Evolutionary conservation across 345 rosid genomes (phyloP), one percentile per base, ranked within the genome.

Genomic region (Syzygium jambos): DNA sequence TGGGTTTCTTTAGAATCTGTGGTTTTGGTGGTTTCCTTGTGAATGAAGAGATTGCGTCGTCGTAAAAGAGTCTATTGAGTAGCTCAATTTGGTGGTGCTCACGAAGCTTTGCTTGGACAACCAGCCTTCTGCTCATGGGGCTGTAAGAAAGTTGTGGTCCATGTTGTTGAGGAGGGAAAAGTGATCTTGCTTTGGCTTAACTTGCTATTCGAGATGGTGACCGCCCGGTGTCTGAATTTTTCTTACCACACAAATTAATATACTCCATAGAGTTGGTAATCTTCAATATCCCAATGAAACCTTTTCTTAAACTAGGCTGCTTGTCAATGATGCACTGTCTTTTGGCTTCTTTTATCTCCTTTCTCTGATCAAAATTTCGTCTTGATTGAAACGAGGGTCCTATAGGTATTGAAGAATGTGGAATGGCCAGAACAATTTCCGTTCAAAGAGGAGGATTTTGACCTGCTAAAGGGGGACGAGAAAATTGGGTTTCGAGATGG

Each of bases 391-490:
- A 9, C 7, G 80, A 34, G 23, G 38, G 43, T 88, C 25, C 56
- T 46, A 34, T 87, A 97, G 98, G 92, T 93, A 46, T 92, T 97
- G 95, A 93, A 88, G 92, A 95, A 96, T 84, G 95, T 93, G 78
- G 93, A 94, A 21, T 96, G 98, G 98, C 99, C 98, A 11, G 98
- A 95, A 89, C 95, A 89, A 86, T 95, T 94, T 84, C 99, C 98
- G 52, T 95, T 96, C 94, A 96, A 93, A 92, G 95, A 93, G 73
- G 98, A 95, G 91, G 97, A 97, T 89, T 34, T 34, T 34, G 38
- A 34, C 38, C 38, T 34, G 38, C 38, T 2, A 34, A 34, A 34
- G 38, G 38, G 38, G 38, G 38, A 34, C 38, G 38, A 34, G 38
- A 34, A 34, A 34, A 34, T 34, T 34, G 38, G 38, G 38, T 34